Evolutionary conservation across 108 stramenopile species (phyloP), one percentile per base, ranked within the genome.

Genomic region (Skeletonema potamos): DNA sequence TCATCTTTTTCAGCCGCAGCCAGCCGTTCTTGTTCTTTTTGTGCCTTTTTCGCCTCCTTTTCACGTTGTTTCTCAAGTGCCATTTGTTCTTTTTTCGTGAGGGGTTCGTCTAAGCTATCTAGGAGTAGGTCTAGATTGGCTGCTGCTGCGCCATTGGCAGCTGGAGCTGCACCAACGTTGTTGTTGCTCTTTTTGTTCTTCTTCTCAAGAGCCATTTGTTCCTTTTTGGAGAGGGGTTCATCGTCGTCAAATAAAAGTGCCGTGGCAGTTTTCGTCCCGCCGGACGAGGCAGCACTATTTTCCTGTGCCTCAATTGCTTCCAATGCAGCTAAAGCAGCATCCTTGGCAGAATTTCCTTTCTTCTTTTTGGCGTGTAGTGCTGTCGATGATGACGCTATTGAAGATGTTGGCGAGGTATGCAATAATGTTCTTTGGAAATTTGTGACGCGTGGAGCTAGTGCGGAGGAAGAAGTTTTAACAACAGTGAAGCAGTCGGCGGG

Each of bases 281-380:
- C 24, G 3, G n/a, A n/a, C 28, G 64, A 46, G 26, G 41, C 30
- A 20, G 57, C 61, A 46, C 7, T 34, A 12, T 43, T 55, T 41
- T 62, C 66, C 37, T 43, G 64, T 3, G 61, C 69, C 34, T 81
- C 79, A 26, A 83, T 24, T 8, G 82, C 82, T 26, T 92, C 92
- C 8, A 93, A 69, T 28, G 86, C 84, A 17, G 78, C 88, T 11
- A 87, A 64, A 9, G 88, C 88, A 32, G 83, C 87, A 17, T 81
- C 78, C 36, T 85, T 88, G 67, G 81, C 74, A 30, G 64, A 72
- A 43, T 61, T 62, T 64, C 58, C 77, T 32, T 68, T 72, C 72
- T 87, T 88, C 70, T 86, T 86, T 83, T 88, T 91, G 69, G 91
- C 88, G 64, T 79, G 65, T 1, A 90, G 76, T 11, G 71, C 78